phyloP scores from a whole-genome alignment of 2,329 filamentous ascomycete genomes.

The Hymenoscyphus fraxineus region DNA sequence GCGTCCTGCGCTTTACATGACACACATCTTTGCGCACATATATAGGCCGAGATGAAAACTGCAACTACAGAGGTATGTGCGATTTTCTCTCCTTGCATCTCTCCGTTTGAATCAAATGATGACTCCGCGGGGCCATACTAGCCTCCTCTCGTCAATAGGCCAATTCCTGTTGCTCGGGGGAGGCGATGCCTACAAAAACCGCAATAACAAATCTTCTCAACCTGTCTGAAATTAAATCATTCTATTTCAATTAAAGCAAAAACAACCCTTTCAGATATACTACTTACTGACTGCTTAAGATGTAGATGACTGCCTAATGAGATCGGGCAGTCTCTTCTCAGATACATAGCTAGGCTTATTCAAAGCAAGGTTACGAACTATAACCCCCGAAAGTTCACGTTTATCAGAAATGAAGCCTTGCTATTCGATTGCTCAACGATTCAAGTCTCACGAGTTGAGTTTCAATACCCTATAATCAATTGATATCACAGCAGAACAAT shows the following conservation, averaged over 20 bases:
- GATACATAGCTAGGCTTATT: no score
- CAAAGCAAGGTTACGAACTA: neutral
- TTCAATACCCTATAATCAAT: neutral
- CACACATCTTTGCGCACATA: neutral
- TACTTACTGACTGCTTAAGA: neutral
- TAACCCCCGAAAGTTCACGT: neutral
- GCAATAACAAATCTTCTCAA: conserved; percentile 65
- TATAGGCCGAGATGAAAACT: neutral
- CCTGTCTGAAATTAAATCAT: conserved; percentile 46
- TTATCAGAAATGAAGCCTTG: neutral
- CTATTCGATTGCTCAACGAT: neutral
- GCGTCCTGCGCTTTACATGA: neutral
- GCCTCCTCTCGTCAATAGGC: conserved; percentile 36
- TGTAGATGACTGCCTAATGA: no score
- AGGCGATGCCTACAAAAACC: conserved; percentile 58
- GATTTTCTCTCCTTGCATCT: neutral
- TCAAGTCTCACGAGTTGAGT: neutral
- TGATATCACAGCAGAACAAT: neutral
- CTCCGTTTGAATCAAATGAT: conserved; percentile 36
- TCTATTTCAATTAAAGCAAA: neutral
- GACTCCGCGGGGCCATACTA: conserved; percentile 52
- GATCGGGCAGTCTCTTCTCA: no score
- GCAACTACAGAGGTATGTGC: neutral
- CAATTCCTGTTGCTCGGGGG: conserved; percentile 28
- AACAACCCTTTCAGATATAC: neutral